phyloP scores from a whole-genome alignment of 2,329 filamentous ascomycete genomes.

The Rachicladosporium sp. region DNA sequence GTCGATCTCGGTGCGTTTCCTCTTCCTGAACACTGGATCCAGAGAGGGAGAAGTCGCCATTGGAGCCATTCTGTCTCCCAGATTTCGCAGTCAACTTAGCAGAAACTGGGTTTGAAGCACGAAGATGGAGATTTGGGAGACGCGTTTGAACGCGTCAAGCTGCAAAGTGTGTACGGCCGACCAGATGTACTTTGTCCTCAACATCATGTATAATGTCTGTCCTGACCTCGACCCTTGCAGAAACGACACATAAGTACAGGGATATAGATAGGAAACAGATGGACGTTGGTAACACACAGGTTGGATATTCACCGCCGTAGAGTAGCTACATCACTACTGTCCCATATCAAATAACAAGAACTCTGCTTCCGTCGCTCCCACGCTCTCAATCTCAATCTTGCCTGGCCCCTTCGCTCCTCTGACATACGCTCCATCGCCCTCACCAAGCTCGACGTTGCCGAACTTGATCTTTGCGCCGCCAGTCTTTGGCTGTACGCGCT shows the following conservation, averaged over 20 bases:
- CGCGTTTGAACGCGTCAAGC: no score
- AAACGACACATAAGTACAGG: no score
- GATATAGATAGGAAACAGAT: no score
- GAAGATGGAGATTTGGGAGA: no score
- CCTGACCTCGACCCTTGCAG: no score
- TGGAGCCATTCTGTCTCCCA: constrained; percentile 37
- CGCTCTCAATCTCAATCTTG: constrained; percentile 34
- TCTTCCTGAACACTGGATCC: constrained; percentile 33
- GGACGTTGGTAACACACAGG: no score
- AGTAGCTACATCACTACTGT: constrained; percentile 7
- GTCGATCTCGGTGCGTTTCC: constrained; percentile 17
- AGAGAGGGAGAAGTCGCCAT: constrained; percentile 43
- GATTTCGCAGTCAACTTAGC: no score
- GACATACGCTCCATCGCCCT: constrained; percentile 74
- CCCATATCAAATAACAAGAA: constrained; percentile 41
- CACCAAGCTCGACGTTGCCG: constrained; percentile 55
- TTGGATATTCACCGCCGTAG: neutral
- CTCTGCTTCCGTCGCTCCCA: constrained; percentile 34
- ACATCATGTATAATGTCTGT: no score
- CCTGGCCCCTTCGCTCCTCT: constrained; percentile 36
- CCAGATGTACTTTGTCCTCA: no score
- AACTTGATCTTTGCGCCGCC: constrained; percentile 59
- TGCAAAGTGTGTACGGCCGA: no score
- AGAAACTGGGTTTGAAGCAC: no score
- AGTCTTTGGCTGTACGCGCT: constrained; percentile 42